A percentile compares a stretch with the other conserved stretches of the same genome.
Evolutionary conservation across 2,329 filamentous ascomycete genomes (phyloP).

Genomic region (Hypoxylon sp.): DNA sequence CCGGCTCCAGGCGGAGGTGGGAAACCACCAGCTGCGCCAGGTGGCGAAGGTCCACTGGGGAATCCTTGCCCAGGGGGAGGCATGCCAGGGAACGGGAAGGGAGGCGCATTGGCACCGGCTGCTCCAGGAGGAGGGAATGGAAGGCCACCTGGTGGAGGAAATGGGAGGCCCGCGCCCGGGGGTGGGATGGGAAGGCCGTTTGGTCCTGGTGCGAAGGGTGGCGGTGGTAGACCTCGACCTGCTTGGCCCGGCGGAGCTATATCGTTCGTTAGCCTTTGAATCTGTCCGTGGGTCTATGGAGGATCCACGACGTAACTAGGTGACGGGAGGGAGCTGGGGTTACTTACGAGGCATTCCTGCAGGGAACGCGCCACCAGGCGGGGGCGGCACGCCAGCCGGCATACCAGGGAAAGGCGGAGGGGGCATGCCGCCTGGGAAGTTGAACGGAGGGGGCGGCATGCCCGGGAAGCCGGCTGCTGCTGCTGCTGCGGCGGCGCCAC

Average conservation of each 20-base stretch:
- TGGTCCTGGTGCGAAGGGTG: conserved; percentile 60
- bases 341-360: conserved; percentile 70
- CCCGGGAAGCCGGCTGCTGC: conserved; percentile 54
- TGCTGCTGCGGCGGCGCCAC: conserved; percentile 56
- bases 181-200: conserved; percentile 65
- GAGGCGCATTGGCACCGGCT: conserved; percentile 60
- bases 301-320: background rate
- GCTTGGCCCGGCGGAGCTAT: conserved; percentile 65
- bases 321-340: background rate
- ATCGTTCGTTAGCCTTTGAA: conserved; percentile 30
- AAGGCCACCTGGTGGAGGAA: conserved; percentile 57
- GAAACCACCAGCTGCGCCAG: conserved; percentile 50
- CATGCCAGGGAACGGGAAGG: conserved; percentile 65
- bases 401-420: conserved; percentile 56
- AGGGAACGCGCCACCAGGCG: conserved; percentile 66
- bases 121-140: conserved; percentile 56
- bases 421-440: conserved; percentile 70
- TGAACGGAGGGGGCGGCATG: conserved; percentile 67
- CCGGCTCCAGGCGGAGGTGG: conserved; percentile 53
- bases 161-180: conserved; percentile 53
- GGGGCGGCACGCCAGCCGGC: conserved; percentile 68
- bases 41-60: conserved; percentile 57
- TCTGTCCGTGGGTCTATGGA: background rate
- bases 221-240: conserved; percentile 62
- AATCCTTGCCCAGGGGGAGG: conserved; percentile 59